Conservation (phyloP, 257 asterid genomes). For the Thymus quinquecostatus region DNA sequence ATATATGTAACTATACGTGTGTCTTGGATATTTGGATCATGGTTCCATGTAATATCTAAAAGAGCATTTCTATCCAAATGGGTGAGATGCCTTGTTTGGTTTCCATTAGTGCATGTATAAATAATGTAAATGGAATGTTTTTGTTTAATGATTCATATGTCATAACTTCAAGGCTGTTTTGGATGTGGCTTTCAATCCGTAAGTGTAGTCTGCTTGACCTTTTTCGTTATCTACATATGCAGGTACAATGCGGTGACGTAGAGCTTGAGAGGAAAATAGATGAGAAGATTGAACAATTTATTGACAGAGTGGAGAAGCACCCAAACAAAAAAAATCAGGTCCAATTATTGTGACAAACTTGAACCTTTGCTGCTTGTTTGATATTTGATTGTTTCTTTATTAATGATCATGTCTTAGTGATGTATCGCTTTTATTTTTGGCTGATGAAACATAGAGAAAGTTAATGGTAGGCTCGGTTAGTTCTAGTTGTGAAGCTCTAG, state of each 20-base stretch:
- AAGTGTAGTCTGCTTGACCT: conserved; percentile 1
- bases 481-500: conserved; percentile 12
- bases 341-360: conserved; percentile 24
- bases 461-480: conserved; percentile 18
- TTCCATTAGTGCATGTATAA: neutral
- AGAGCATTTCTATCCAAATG: conserved; percentile 1
- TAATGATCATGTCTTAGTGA: neutral
- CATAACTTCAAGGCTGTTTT: neutral
- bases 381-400: conserved; percentile 4
- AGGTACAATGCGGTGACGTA: conserved; percentile 91
- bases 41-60: neutral
- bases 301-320: conserved; percentile 92
- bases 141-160: conserved; percentile 2
- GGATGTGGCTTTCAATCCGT: neutral
- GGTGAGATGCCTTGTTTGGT: conserved; percentile 5
- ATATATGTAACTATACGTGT: neutral
- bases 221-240: conserved; percentile 28
- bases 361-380: conserved; percentile 16
- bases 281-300: conserved; percentile 84
- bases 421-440: neutral
- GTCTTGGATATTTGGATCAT: neutral
- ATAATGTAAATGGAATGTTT: neutral
- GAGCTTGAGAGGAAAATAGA: conserved; percentile 87
- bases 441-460: conserved; percentile 8
- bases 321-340: conserved; percentile 97